phyloP scores from a whole-genome alignment of 2,329 filamentous ascomycete species.

The Venturia aucupariae region DNA sequence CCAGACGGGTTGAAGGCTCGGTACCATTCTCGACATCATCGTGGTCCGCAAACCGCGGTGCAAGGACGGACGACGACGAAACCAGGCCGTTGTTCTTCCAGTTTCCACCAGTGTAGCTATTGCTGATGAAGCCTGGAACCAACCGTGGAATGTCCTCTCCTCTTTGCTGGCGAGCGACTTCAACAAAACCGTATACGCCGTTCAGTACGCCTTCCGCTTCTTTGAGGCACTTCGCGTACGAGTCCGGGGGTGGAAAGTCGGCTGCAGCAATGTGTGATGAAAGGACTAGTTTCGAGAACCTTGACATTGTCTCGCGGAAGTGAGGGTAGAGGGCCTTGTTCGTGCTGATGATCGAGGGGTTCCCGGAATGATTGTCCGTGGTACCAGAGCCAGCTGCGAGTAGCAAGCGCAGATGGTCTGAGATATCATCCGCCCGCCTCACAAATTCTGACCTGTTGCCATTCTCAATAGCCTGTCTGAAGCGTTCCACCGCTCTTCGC shows the following conservation, averaged over 20 bases:
- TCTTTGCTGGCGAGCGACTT: constrained; percentile 85
- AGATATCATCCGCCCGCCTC: constrained; percentile 91
- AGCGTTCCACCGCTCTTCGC: constrained; percentile 80
- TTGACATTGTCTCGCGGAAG: constrained; percentile 99
- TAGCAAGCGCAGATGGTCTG: constrained; percentile 84
- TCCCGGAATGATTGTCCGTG: constrained; percentile 96
- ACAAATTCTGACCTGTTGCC: constrained; percentile 85
- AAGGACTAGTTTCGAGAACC: constrained; percentile 97
- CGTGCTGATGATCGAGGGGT: constrained; percentile 97
- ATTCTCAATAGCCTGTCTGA: constrained; percentile 79
- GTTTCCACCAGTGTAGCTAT: constrained; percentile 72
- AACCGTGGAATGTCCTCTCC: constrained; percentile 90
- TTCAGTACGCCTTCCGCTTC: constrained; percentile 95
- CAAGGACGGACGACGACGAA: constrained; percentile 51
- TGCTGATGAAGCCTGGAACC: constrained; percentile 85
- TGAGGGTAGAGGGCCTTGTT: constrained; percentile 97
- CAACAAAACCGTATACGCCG: constrained; percentile 92
- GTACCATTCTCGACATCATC: constrained; percentile 67
- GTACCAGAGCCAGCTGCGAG: constrained; percentile 95
- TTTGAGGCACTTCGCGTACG: constrained; percentile 86
- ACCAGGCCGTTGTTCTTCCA: constrained; percentile 65
- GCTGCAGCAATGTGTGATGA: constrained; percentile 96
- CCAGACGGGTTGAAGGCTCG: constrained; percentile 66
- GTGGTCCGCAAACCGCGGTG: constrained; percentile 61
- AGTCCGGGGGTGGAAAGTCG: constrained; percentile 90